A percentile compares a stretch with the other conserved stretches of the same genome.
These are phyloP conservation scores for Penicillium palitans DNA, from an alignment of 2,329 filamentous ascomycete species.

Conservation along the genomic window DNA sequence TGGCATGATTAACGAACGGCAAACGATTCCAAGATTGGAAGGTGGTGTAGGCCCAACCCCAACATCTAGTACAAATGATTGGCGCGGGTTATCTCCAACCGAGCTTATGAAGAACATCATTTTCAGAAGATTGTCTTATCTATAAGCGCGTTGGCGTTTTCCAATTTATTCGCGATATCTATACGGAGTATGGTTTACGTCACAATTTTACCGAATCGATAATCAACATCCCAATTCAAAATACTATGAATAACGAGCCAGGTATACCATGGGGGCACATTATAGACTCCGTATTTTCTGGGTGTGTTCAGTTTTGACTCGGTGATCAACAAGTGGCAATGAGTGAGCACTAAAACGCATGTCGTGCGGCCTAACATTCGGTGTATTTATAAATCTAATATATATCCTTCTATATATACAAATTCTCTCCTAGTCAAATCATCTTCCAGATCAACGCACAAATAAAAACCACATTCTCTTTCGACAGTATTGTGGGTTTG, in stretches of 20 bases:
- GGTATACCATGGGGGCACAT: not conserved
- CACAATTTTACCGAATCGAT: not conserved
- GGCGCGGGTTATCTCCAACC: not conserved
- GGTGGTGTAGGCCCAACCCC: not conserved
- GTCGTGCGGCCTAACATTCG: no score
- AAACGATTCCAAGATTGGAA: not conserved
- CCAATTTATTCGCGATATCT: not conserved
- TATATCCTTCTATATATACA: no score
- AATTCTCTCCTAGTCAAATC: no score
- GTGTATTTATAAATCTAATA: no score
- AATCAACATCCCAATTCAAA: not conserved
- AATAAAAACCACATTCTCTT: no score
- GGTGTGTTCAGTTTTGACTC: no score
- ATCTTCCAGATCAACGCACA: no score
- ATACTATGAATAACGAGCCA: not conserved
- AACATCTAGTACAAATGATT: not conserved
- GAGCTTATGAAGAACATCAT: not conserved
- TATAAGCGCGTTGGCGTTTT: not conserved
- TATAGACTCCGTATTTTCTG: no score
- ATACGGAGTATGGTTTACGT: not conserved
- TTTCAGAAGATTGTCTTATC: not conserved
- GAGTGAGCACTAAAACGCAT: no score
- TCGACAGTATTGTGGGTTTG: no score
- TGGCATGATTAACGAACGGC: not conserved
- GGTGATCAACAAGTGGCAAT: no score